Conservation (phyloP, 176 grass and related monocot genomes). For the Neostapfia colusana region DNA sequence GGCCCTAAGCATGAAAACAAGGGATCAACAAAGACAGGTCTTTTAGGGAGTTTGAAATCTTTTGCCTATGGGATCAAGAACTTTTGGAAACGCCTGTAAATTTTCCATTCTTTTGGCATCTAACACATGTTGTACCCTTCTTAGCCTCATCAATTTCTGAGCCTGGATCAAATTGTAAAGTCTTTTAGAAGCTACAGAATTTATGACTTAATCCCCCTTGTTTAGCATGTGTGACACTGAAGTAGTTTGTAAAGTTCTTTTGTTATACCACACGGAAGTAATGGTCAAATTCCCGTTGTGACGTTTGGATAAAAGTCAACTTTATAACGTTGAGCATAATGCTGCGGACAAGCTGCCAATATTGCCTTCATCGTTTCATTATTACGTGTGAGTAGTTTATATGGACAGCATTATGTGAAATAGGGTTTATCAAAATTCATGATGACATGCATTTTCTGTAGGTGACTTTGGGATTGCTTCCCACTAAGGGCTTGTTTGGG, state of each 20-base stretch:
- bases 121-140: background rate
- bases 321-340: background rate
- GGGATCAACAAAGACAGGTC: background rate
- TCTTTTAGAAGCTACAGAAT: slow-evolving; percentile 34
- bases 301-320: background rate
- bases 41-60: slow-evolving; percentile 58
- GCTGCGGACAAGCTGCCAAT: background rate
- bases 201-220: slow-evolving; percentile 8
- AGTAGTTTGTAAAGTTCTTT: slow-evolving; percentile 35
- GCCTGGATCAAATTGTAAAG: slow-evolving; percentile 16
- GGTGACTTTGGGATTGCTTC: too few species aligned
- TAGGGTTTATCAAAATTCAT: too few species aligned
- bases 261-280: background rate
- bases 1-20: background rate
- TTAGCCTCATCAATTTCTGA: background rate
- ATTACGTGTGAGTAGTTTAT: too few species aligned
- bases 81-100: slow-evolving; percentile 54
- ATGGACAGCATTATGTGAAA: too few species aligned
- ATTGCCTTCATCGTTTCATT: background rate
- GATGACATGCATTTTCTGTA: too few species aligned
- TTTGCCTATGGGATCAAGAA: slow-evolving; percentile 62
- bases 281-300: background rate
- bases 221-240: background rate
- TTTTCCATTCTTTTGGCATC: slow-evolving; percentile 18
- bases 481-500: too few species aligned